phyloP scores from a whole-genome alignment of 257 asterid genomes.

The Primulina tabacum region DNA sequence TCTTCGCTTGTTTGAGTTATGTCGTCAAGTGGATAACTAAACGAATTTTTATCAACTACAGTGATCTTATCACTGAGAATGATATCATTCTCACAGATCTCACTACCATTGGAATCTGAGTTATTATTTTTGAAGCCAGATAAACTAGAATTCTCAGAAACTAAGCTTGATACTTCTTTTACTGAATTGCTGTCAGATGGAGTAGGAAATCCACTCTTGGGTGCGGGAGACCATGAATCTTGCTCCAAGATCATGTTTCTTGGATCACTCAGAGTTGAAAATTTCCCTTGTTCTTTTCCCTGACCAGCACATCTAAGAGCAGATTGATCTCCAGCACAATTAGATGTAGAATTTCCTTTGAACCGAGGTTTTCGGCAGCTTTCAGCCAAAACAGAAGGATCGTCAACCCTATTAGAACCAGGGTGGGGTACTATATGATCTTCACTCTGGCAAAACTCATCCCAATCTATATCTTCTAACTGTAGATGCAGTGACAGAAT shows the following conservation, averaged over 20 bases:
- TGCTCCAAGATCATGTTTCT: conserved; percentile 45
- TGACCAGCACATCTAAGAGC: conserved; percentile 32
- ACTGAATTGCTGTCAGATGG: conserved; percentile 30
- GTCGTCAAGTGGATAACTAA: conserved; percentile 50
- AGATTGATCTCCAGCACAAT: conserved; percentile 28
- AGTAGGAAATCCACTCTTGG: conserved; percentile 37
- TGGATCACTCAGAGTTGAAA: conserved; percentile 30
- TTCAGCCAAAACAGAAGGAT: conserved; percentile 37
- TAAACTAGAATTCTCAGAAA: conserved; percentile 37
- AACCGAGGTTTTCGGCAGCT: conserved; percentile 41
- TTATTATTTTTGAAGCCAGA: conserved; percentile 42
- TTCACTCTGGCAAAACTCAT: conserved; percentile 54
- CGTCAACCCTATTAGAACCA: conserved; percentile 27
- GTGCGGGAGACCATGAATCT: conserved; percentile 36
- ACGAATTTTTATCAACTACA: conserved; percentile 40
- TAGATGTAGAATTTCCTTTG: conserved; percentile 30
- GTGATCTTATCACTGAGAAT: conserved; percentile 39
- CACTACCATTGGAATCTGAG: conserved; percentile 36
- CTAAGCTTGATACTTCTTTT: conserved; percentile 41
- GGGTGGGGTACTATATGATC: conserved; percentile 82
- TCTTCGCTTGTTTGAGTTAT: conserved; percentile 42
- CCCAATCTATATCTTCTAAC: conserved; percentile 79
- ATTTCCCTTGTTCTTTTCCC: conserved; percentile 32
- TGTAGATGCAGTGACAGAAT: conserved; percentile 55
- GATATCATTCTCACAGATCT: conserved; percentile 33